Conservation (phyloP, 805 yeast species). For the Pichia membranifaciens region DNA sequence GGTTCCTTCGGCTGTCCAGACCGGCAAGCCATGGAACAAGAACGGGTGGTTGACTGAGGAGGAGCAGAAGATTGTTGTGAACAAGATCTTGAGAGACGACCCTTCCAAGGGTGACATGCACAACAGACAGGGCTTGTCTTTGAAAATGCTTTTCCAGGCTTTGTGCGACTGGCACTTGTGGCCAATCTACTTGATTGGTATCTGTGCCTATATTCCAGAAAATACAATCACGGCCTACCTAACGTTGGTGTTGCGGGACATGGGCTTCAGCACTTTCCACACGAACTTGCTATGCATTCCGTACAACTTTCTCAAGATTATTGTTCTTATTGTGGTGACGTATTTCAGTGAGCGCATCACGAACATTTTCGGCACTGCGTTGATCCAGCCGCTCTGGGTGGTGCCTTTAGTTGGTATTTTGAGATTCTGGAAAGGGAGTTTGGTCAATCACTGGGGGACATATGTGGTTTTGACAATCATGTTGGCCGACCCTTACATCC, state of each 20-base stretch:
- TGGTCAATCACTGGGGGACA: constrained; percentile 25
- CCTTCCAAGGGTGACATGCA: constrained; percentile 62
- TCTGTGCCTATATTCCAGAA: constrained; percentile 36
- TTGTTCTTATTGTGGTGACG: constrained; percentile 33
- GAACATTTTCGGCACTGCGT: constrained; percentile 21
- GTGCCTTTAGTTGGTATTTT: constrained; percentile 24
- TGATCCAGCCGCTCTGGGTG: constrained; percentile 24
- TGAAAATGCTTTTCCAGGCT: constrained; percentile 35
- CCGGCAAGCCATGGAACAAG: constrained; percentile 24
- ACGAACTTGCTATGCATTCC: constrained; percentile 52
- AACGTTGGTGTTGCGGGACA: constrained; percentile 40
- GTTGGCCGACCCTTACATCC: constrained; percentile 43
- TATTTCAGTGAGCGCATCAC: constrained; percentile 33
- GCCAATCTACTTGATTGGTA: constrained; percentile 47
- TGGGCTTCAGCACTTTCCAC: constrained; percentile 49
- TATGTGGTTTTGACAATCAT: constrained; percentile 20
- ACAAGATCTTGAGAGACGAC: constrained; percentile 55
- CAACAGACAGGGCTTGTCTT: constrained; percentile 48
- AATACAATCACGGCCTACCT: constrained; percentile 38
- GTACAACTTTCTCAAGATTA: constrained; percentile 33
- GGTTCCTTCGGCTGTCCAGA: constrained; percentile 33
- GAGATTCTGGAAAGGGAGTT: constrained; percentile 26
- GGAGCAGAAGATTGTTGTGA: constrained; percentile 53
- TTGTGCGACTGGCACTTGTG: constrained; percentile 47
- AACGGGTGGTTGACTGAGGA: constrained; percentile 42